phyloP scores from a whole-genome alignment of 2,329 filamentous ascomycete genomes.

The Elsinoe fawcettii region DNA sequence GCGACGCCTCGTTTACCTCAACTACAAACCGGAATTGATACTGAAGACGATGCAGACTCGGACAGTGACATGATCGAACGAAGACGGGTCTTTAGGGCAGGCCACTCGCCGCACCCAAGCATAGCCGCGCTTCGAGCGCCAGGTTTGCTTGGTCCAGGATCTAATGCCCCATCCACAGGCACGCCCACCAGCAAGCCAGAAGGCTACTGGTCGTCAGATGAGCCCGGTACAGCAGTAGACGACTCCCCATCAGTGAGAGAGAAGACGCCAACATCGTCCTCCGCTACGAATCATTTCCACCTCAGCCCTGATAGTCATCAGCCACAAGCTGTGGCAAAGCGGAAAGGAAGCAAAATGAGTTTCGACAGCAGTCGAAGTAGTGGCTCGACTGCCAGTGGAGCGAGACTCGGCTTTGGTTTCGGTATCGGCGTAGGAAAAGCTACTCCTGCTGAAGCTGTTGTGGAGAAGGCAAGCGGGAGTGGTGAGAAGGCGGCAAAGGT shows the following conservation, averaged over 20 bases:
- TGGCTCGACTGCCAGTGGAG: constrained; percentile 11
- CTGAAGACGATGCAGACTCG: constrained; percentile 14
- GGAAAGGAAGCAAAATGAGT: constrained; percentile 16
- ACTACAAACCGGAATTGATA: constrained; percentile 4
- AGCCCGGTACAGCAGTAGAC: background rate
- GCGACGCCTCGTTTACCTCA: background rate
- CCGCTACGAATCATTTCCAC: constrained; percentile 4
- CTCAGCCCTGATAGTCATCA: background rate
- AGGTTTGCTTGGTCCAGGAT: background rate
- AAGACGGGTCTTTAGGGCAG: constrained; percentile 5
- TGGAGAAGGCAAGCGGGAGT: constrained; percentile 15
- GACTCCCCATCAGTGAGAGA: constrained; percentile 1
- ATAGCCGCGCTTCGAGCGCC: background rate
- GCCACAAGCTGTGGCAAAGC: background rate
- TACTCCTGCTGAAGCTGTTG: constrained; percentile 12
- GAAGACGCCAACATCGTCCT: background rate
- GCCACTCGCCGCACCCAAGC: constrained; percentile 11
- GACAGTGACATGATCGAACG: constrained; percentile 14
- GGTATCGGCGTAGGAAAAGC: constrained; percentile 16
- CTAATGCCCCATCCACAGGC: background rate
- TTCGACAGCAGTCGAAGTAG: constrained; percentile 18
- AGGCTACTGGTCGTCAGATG: constrained; percentile 13
- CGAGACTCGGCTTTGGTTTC: constrained; percentile 11
- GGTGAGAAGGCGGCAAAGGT: constrained; percentile 1
- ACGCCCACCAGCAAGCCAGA: constrained; percentile 3